These are phyloP conservation scores for Eucalyptus tenuipes DNA, from an alignment of 345 rosid genomes.

Conservation along the genomic window DNA sequence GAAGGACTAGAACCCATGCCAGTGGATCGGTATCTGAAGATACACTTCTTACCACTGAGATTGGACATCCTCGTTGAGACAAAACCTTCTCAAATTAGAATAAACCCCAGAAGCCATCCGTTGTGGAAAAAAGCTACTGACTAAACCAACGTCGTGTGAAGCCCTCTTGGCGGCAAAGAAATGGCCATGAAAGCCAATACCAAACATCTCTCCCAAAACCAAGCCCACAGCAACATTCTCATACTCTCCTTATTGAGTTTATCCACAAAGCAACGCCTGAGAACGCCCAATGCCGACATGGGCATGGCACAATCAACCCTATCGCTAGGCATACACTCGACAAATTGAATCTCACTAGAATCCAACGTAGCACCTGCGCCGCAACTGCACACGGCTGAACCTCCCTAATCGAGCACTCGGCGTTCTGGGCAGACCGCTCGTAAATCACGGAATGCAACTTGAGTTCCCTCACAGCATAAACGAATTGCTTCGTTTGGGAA, in stretches of 20 bases:
- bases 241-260: slow-evolving; percentile 54
- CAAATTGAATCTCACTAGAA: slow-evolving; percentile 20
- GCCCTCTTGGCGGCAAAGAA: slow-evolving; percentile 56
- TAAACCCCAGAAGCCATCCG: slow-evolving; percentile 8
- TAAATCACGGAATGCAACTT: slow-evolving; percentile 53
- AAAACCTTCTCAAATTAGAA: slow-evolving; percentile 28
- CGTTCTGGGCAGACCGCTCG: slow-evolving; percentile 57
- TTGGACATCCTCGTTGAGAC: slow-evolving; percentile 32
- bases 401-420: slow-evolving; percentile 51
- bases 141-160: slow-evolving; percentile 69
- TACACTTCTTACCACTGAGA: slow-evolving; percentile 40
- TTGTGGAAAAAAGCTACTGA: slow-evolving; percentile 44
- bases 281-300: slow-evolving; percentile 58
- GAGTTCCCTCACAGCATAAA: slow-evolving; percentile 48
- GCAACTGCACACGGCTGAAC: slow-evolving; percentile 58
- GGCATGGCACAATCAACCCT: slow-evolving; percentile 30
- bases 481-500: slow-evolving; percentile 60
- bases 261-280: slow-evolving; percentile 50
- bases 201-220: slow-evolving; percentile 68
- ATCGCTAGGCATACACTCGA: neutral
- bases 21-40: slow-evolving; percentile 28
- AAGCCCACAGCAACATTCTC: slow-evolving; percentile 59
- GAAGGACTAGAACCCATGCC: slow-evolving; percentile 1
- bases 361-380: slow-evolving; percentile 41
- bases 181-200: slow-evolving; percentile 66